Evolutionary conservation across 805 yeast genomes (phyloP).

Genomic region (Naumovozyma baii): DNA sequence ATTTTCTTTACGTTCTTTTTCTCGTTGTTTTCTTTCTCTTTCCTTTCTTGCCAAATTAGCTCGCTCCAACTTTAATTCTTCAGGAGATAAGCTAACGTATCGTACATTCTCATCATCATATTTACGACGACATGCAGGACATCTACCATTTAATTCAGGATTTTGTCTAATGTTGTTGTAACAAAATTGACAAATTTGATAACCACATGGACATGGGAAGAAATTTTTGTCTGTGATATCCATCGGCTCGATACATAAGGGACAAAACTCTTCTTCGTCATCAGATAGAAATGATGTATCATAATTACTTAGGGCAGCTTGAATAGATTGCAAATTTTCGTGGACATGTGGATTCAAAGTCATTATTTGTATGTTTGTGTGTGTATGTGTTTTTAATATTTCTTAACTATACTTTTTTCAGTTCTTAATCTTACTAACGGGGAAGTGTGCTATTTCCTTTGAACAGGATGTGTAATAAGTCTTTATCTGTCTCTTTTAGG

Average conservation of each 20-base stretch:
- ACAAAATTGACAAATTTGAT: constrained; percentile 96
- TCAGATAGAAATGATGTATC: constrained; percentile 29
- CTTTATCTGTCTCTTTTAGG: too few relatives aligned
- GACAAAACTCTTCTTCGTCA: constrained; percentile 42
- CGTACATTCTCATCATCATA: constrained; percentile 92
- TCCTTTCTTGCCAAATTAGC: constrained; percentile 72
- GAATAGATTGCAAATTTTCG: constrained; percentile 25
- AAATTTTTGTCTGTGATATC: constrained; percentile 92
- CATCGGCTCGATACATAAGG: constrained; percentile 95
- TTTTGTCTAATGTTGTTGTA: constrained; percentile 92
- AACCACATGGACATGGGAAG: constrained; percentile 99
- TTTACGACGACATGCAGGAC: constrained; percentile 94
- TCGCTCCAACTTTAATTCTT: constrained; percentile 75
- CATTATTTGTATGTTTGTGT: constrained; percentile 7
- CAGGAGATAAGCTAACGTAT: constrained; percentile 72
- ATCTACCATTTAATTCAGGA: constrained; percentile 89
- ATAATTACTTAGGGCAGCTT: constrained; percentile 25
- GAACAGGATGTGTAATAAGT: too few relatives aligned
- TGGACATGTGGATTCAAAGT: constrained; percentile 22
- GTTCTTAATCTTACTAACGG: too few relatives aligned
- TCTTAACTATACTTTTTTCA: too few relatives aligned
- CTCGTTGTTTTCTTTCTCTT: constrained; percentile 71
- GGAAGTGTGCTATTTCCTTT: too few relatives aligned
- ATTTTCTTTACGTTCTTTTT: constrained; percentile 83
- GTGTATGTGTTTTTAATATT: neutral